A percentile compares a stretch with the other conserved stretches of the same genome.
Evolutionary conservation across 1,284 basidiomycete species (phyloP).

Genomic region (Boletus semigastroideus): DNA sequence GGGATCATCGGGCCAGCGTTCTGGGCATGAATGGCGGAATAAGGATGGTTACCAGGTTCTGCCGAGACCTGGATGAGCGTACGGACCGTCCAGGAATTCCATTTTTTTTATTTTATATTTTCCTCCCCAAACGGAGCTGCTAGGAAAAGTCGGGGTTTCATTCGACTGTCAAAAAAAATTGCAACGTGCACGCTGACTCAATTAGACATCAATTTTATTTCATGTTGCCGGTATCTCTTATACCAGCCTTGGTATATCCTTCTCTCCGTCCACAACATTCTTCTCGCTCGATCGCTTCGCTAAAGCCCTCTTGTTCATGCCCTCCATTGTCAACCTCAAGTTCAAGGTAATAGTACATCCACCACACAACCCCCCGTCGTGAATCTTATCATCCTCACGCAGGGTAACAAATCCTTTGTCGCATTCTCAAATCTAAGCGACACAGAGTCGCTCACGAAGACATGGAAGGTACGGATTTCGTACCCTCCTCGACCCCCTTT

Average conservation of each 20-base stretch:
- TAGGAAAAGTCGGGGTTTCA: conserved; percentile 33
- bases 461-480: conserved; percentile 66
- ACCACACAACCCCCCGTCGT: too few relatives aligned
- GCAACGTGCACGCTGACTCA: conserved; percentile 26
- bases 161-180: conserved; percentile 26
- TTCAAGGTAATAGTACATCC: conserved; percentile 56
- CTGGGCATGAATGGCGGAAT: conserved; percentile 16
- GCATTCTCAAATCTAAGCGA: conserved; percentile 84
- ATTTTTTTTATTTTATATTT: background rate
- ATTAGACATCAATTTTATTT: background rate
- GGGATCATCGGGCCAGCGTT: conserved; percentile 15
- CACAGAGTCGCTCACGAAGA: conserved; percentile 77
- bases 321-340: conserved; percentile 83
- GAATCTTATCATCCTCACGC: conserved; percentile 17
- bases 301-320: conserved; percentile 45
- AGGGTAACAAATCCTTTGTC: conserved; percentile 90
- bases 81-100: background rate
- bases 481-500: conserved; percentile 5
- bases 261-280: conserved; percentile 5
- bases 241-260: conserved; percentile 8
- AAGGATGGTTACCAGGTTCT: conserved; percentile 13
- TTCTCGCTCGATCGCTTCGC: conserved; percentile 22
- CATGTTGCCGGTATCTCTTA: conserved; percentile 26
- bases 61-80: conserved; percentile 9
- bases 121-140: conserved; percentile 29